Percentiles rank a stretch among this genome's conserved stretches.
phyloP scores from a whole-genome alignment of 2,329 filamentous ascomycete species.

The Diplodia intermedia region DNA sequence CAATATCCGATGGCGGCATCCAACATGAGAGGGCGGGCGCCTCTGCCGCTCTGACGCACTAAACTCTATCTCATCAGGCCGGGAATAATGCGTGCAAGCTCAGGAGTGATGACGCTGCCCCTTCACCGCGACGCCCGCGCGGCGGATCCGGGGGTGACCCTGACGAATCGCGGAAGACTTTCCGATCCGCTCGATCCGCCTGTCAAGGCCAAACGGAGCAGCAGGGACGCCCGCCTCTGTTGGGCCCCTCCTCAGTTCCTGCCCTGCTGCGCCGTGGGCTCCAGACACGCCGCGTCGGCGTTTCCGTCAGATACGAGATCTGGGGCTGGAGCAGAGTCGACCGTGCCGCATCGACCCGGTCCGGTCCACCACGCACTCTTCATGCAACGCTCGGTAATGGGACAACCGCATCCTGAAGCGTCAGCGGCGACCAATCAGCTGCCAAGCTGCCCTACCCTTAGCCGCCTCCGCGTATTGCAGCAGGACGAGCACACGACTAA shows the following conservation, averaged over 20 bases:
- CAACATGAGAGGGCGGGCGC: conserved; percentile 2
- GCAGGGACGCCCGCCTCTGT: background rate
- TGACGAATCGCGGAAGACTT: conserved; percentile 28
- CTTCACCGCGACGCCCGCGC: conserved; percentile 12
- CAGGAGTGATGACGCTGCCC: conserved; percentile 15
- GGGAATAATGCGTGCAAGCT: conserved; percentile 6
- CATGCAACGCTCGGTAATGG: conserved; percentile 18
- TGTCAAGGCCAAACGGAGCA: background rate
- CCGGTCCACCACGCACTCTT: conserved; percentile 23
- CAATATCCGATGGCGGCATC: conserved; percentile 5
- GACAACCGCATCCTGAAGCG: background rate
- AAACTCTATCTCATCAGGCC: conserved; percentile 20
- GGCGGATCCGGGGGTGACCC: conserved; percentile 22
- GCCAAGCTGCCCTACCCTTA: background rate
- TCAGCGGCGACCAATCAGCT: background rate
- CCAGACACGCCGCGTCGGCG: conserved; percentile 20
- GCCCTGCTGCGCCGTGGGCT: background rate
- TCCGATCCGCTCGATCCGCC: conserved; percentile 29
- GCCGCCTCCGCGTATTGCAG: background rate
- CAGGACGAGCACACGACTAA: conserved; percentile 14
- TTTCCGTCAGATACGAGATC: conserved; percentile 25
- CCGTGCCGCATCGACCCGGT: conserved; percentile 6
- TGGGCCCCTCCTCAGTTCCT: conserved; percentile 9
- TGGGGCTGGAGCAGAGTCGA: conserved; percentile 19
- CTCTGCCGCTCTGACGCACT: conserved; percentile 18